A percentile compares a stretch with the other conserved stretches of the same genome.
phyloP scores from a whole-genome alignment of 371 early-diverging fungal species.

The Mortierella sp. region DNA sequence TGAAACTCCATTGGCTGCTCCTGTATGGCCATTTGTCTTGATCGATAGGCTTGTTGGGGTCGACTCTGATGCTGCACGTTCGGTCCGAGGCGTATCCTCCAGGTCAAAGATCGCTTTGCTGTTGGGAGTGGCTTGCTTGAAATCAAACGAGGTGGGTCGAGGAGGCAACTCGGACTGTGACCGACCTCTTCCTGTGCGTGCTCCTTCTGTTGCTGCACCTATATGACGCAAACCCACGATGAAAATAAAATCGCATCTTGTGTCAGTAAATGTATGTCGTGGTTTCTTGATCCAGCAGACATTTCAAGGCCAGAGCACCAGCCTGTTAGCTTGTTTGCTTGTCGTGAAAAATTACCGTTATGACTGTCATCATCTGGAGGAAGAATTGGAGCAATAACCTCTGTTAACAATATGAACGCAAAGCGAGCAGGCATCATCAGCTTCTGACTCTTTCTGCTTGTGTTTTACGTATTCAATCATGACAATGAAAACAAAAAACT shows the following conservation, averaged over 20 bases:
- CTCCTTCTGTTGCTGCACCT: background rate
- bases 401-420: background rate
- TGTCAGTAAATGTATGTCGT: background rate
- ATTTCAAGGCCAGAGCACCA: background rate
- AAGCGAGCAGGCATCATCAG: background rate
- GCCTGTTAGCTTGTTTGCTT: background rate
- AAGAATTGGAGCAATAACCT: constrained; percentile 7
- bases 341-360: constrained; percentile 3
- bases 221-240: background rate
- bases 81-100: background rate
- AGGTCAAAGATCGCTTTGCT: constrained; percentile 1
- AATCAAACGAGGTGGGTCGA: constrained; percentile 17
- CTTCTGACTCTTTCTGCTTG: background rate
- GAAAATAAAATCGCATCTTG: background rate
- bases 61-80: constrained; percentile 8
- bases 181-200: constrained; percentile 24
- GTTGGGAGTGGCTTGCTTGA: background rate
- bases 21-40: background rate
- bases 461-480: background rate
- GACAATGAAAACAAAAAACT: background rate
- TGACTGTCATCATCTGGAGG: constrained; percentile 16
- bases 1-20: background rate
- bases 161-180: constrained; percentile 28
- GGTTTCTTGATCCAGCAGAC: background rate
- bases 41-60: background rate